Evolutionary conservation across 2,329 filamentous ascomycete species (phyloP).

Genomic region (Paracoccidioides lutzii): DNA sequence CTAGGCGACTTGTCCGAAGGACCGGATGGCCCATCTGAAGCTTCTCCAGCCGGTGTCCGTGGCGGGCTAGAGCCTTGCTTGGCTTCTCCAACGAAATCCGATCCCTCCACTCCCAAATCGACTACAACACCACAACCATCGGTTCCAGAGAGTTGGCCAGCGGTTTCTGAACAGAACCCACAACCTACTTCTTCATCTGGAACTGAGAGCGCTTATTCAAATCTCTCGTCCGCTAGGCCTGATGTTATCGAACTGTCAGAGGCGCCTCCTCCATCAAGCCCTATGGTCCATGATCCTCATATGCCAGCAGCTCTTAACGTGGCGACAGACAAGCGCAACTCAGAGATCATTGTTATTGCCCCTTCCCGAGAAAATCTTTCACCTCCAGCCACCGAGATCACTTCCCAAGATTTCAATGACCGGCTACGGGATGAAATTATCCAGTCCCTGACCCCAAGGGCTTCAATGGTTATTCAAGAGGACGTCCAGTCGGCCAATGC

Average conservation of each 20-base stretch:
- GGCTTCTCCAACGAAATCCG: neutral
- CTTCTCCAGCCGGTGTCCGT: neutral
- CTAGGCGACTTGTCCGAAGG: slow-evolving; percentile 25
- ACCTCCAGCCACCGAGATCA: slow-evolving; percentile 22
- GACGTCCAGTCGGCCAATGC: slow-evolving; percentile 4
- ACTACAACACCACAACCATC: neutral
- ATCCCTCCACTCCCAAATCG: neutral
- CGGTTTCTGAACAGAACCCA: neutral
- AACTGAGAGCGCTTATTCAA: neutral
- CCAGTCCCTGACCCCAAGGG: slow-evolving; percentile 30
- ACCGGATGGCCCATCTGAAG: neutral
- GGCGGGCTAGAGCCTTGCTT: neutral
- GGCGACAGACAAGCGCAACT: neutral
- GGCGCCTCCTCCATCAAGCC: slow-evolving; percentile 21
- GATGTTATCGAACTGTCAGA: neutral
- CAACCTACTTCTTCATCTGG: neutral
- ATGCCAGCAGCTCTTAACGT: slow-evolving; percentile 1
- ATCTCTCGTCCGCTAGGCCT: neutral
- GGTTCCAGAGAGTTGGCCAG: neutral
- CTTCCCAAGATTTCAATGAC: slow-evolving; percentile 30
- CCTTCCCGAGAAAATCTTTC: slow-evolving; percentile 23
- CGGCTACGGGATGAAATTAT: slow-evolving; percentile 36
- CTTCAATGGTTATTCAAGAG: neutral
- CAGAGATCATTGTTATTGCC: neutral
- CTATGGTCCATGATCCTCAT: slow-evolving; percentile 18